phyloP scores from a whole-genome alignment of 805 yeast genomes.

The Cyberlindnera sargentensis region DNA sequence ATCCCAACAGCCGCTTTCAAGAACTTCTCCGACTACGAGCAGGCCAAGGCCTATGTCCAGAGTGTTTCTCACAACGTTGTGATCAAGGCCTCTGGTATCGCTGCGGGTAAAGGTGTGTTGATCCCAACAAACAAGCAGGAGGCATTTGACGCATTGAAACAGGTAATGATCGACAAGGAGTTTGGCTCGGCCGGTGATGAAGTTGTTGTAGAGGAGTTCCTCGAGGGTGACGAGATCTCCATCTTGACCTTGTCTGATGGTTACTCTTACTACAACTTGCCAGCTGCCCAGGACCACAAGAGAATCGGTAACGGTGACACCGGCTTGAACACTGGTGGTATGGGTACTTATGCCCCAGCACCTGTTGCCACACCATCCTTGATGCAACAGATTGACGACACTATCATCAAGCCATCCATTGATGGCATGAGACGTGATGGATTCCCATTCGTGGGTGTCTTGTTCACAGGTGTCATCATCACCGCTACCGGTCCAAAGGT shows the following conservation, averaged over 20 bases:
- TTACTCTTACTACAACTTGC: conserved; percentile 80
- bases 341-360: conserved; percentile 99
- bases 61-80: conserved; percentile 70
- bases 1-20: conserved; percentile 93
- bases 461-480: conserved; percentile 93
- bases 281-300: conserved; percentile 98
- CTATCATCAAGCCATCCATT: conserved; percentile 84
- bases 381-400: conserved; percentile 59
- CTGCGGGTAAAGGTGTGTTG: conserved; percentile 98
- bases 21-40: conserved; percentile 70
- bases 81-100: conserved; percentile 95
- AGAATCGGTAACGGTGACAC: conserved; percentile 88
- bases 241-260: conserved; percentile 92
- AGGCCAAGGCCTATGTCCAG: conserved; percentile 66
- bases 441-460: conserved; percentile 89
- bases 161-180: conserved; percentile 81
- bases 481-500: conserved; percentile 89
- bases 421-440: conserved; percentile 96
- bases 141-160: conserved; percentile 76
- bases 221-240: conserved; percentile 96
- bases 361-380: conserved; percentile 83
- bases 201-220: conserved; percentile 90
- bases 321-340: conserved; percentile 97
- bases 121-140: conserved; percentile 82
- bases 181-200: conserved; percentile 94